Evolutionary conservation across 2,329 filamentous ascomycete genomes (phyloP).

Genomic region (Aspergillus amoenus): DNA sequence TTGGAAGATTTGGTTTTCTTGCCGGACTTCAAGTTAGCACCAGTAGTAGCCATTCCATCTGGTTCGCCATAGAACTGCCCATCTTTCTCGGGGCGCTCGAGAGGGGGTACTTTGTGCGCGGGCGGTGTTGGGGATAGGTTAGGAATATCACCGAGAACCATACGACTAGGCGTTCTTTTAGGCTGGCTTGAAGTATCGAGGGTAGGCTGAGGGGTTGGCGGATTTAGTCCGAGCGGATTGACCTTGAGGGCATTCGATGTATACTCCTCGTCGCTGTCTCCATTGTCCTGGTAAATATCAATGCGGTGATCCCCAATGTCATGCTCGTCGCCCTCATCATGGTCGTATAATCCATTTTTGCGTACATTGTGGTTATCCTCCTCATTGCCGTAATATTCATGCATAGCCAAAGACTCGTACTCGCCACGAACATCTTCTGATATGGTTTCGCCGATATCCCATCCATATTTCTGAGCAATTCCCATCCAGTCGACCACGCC

Average conservation of each 20-base stretch:
- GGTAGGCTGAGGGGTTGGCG: slow-evolving; percentile 42
- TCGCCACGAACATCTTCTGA: slow-evolving; percentile 36
- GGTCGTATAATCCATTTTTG: slow-evolving; percentile 22
- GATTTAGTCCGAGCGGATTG: slow-evolving; percentile 49
- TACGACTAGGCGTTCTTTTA: slow-evolving; percentile 29
- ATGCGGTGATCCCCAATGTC: slow-evolving; percentile 39
- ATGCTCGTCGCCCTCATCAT: slow-evolving; percentile 33
- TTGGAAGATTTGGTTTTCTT: slow-evolving; percentile 34
- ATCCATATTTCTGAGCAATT: slow-evolving; percentile 29
- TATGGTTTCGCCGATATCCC: slow-evolving; percentile 29
- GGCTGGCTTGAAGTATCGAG: slow-evolving; percentile 23
- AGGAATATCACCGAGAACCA: slow-evolving; percentile 33
- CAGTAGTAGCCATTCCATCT: slow-evolving; percentile 22
- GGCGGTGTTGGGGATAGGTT: slow-evolving; percentile 33
- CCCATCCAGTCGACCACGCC: slow-evolving; percentile 37
- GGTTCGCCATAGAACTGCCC: slow-evolving; percentile 42
- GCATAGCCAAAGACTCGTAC: slow-evolving; percentile 36
- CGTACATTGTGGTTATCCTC: slow-evolving; percentile 24
- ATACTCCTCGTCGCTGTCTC: slow-evolving; percentile 26
- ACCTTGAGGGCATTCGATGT: slow-evolving; percentile 23
- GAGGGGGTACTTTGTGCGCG: slow-evolving; percentile 22
- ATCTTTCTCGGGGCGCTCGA: slow-evolving; percentile 34
- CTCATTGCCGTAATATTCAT: slow-evolving; percentile 36
- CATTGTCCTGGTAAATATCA: slow-evolving; percentile 34
- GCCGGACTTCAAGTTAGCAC: slow-evolving; percentile 17